phyloP scores from a whole-genome alignment of 1,284 basidiomycete species.

The Ceratobasidium theobromae region DNA sequence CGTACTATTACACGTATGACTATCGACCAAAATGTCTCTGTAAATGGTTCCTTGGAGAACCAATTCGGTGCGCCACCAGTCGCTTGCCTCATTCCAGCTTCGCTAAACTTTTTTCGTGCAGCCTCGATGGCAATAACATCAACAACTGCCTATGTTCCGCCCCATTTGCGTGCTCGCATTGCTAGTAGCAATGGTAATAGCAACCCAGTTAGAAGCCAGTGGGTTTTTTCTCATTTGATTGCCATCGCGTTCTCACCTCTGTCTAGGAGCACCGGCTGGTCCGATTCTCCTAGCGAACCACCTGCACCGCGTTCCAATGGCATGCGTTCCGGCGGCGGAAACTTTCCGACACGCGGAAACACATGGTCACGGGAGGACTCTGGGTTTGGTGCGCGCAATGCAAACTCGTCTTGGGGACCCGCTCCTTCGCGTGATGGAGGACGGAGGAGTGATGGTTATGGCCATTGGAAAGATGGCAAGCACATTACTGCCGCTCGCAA shows the following conservation, averaged over 20 bases:
- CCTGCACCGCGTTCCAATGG: slow-evolving; percentile 52
- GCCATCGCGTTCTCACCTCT: slow-evolving; percentile 50
- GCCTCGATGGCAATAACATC: slow-evolving; percentile 30
- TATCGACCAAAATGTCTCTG: slow-evolving; percentile 30
- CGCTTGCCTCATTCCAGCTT: background rate
- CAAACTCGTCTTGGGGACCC: slow-evolving; percentile 36
- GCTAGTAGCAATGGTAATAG: too few relatives aligned
- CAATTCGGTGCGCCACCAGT: slow-evolving; percentile 28
- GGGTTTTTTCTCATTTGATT: slow-evolving; percentile 64
- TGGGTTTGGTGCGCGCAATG: slow-evolving; percentile 44
- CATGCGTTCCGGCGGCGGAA: slow-evolving; percentile 44
- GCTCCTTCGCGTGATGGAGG: slow-evolving; percentile 41
- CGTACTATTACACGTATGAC: slow-evolving; percentile 29
- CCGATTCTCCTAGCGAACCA: slow-evolving; percentile 55
- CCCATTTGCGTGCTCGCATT: slow-evolving; percentile 84
- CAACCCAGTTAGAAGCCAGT: too few relatives aligned
- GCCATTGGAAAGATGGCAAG: slow-evolving; percentile 86
- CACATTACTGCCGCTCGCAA: slow-evolving; percentile 83
- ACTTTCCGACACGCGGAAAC: slow-evolving; percentile 39
- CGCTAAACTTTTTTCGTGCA: slow-evolving; percentile 1
- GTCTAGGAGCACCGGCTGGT: slow-evolving; percentile 62
- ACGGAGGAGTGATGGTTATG: slow-evolving; percentile 66
- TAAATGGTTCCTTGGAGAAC: slow-evolving; percentile 28
- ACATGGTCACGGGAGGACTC: slow-evolving; percentile 46
- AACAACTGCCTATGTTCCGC: slow-evolving; percentile 88